phyloP scores from a whole-genome alignment of 805 yeast genomes.

The Wickerhamiella vanderwaltii region DNA sequence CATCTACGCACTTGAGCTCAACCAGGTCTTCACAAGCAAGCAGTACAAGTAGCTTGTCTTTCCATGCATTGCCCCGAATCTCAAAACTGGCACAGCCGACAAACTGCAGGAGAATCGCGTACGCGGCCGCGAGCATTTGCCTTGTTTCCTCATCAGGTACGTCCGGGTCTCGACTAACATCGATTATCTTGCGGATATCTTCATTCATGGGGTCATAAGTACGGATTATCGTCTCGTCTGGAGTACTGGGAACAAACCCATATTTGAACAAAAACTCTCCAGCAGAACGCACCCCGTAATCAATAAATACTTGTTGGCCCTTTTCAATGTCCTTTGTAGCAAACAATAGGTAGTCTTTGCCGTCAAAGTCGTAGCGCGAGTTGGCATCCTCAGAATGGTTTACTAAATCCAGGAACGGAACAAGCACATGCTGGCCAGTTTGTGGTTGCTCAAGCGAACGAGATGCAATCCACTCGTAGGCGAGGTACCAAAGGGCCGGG shows the following conservation, averaged over 20 bases:
- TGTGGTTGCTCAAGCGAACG: constrained; percentile 26
- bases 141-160: constrained; percentile 12
- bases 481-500: constrained; percentile 23
- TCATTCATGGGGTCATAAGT: constrained; percentile 19
- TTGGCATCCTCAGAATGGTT: constrained; percentile 32
- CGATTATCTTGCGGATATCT: constrained; percentile 16
- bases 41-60: constrained; percentile 20
- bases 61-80: constrained; percentile 14
- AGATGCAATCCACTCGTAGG: constrained; percentile 30
- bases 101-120: constrained; percentile 21
- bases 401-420: constrained; percentile 44
- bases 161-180: constrained; percentile 15
- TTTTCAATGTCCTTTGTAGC: background rate
- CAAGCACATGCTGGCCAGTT: constrained; percentile 26
- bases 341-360: constrained; percentile 2
- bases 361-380: constrained; percentile 29
- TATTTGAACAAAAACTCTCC: constrained; percentile 31
- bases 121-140: constrained; percentile 17
- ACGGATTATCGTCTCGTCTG: constrained; percentile 10
- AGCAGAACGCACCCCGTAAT: constrained; percentile 29
- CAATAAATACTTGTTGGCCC: constrained; percentile 26
- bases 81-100: constrained; percentile 16
- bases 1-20: constrained; percentile 16
- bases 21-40: constrained; percentile 20
- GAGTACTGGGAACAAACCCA: constrained; percentile 29